Base-by-base conservation (phyloP, 768 basidiomycete genomes). In the Kondoa malvinella region DNA sequence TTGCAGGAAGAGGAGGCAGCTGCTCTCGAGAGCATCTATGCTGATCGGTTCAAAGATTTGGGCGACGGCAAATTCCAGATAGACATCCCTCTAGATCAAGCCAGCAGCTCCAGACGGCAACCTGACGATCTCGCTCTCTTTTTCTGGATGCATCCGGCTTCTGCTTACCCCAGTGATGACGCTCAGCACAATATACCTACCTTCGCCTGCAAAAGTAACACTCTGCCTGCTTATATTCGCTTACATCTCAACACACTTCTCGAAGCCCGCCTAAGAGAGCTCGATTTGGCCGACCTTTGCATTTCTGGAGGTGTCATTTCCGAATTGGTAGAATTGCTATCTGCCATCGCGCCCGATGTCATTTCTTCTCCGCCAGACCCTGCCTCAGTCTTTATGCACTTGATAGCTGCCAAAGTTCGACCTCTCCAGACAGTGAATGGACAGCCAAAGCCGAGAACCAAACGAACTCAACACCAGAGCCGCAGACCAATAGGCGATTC, bases 151-250 rank as follows among this genome's bases (percentile, higher is more conserved):
- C 8, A 21, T 50, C 40, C 40, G 21, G 8, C 40, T 8, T 50
- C 40, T 50, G 25, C 58, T 1, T 32, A 56, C 4, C 16, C 32
- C 3, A 4, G 4, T 17, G 12, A 21, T 3, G 34, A 26, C 34
- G 17, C 4, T 33, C n/a, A 17, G 50, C 57, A 4, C 57, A 63
- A 50, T 29, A 1, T 65, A 30, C 30, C 30, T 63, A 71, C 76
- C 84, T n/a, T 16, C 29, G 25, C 57, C 4, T 57, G 15, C 4
- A 68, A 71, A 86, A 0, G 78, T 86, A 17, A 85, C 85, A 74
- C 83, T 81, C 67, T 86, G 2, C 83, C 92, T 0, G 82, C 89
- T 1, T 94, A 94, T 76, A 79, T 92, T 66, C 85, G 89, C 26
- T 82, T 94, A 2, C 85, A 92, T 74, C 81, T 95, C n/a, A 81